Base-by-base conservation (phyloP, 148 eudicot species). In the Cornus florida region DNA sequence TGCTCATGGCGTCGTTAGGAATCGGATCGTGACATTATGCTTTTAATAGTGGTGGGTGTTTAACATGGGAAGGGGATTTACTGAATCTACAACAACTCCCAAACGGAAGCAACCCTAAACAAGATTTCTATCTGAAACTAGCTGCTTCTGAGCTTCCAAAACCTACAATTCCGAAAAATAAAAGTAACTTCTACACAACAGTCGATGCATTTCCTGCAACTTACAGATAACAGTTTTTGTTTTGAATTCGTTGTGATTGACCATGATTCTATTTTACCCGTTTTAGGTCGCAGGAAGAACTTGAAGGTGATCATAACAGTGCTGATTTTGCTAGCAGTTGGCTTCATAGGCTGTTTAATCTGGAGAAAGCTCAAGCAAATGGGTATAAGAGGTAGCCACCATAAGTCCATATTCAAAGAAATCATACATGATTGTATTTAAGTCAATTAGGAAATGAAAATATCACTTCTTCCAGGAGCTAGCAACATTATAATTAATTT, bases 141-240 rank as follows among this genome's bases (percentile, higher is more conserved):
- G 76, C 82, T 5, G 48, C 41, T 67, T 80, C 78, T 80, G 82
- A 80, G 67, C 59, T 57, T 59, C 81, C 6, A 46, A 10, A 5
- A 33, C 50, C n/a, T 35, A 28, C 28, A 28, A 28, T 28, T 28
- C 0, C 28, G 28, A 28, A 28, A 28, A 28, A 48, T 48, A 48
- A 48, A 48, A 48, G 10, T 48, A 48, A 7, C 10, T 48, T 48
- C 53, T 48, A 48, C 53, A 4, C 5, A 48, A 48, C 53, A 48
- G 7, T 11, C 9, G 2, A 48, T 48, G 10, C 12, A 35, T 11
- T 43, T 43, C 53, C 12, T 48, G 38, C 3, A 35, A 35, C 0
- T 35, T 35, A 2, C 38, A 0, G 0, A 28, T 43, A 5, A 5
- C 4, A 7, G 53, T 48, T 48, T 48, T 4, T 48, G 53, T 48